Percentiles rank a stretch among this genome's conserved stretches.
These are phyloP conservation scores for Xylariaceae sp. DNA, from an alignment of 2,329 filamentous ascomycete species.

Conservation along the genomic window DNA sequence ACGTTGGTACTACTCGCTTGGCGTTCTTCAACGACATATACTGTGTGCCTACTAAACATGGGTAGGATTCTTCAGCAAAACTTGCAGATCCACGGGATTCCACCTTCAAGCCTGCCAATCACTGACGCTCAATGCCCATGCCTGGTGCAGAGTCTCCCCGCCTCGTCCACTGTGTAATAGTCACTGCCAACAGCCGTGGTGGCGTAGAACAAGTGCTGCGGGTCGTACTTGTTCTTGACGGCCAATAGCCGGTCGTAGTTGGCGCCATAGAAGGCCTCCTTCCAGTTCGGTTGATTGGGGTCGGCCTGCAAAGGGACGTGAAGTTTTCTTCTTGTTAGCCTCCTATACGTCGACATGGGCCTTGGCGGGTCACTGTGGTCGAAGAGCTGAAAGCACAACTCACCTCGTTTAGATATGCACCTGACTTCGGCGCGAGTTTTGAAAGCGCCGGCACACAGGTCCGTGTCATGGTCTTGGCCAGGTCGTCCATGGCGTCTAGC, in stretches of 20 bases:
- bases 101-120: background rate
- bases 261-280: slow-evolving; percentile 40
- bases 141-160: background rate
- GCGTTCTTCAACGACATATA: no score
- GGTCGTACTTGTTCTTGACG: slow-evolving; percentile 49
- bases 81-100: no score
- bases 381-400: background rate
- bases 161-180: background rate
- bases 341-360: no score
- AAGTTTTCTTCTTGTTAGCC: background rate
- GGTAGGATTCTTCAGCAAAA: no score
- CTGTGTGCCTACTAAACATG: no score
- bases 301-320: slow-evolving; percentile 9
- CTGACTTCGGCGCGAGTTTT: slow-evolving; percentile 1
- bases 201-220: slow-evolving; percentile 41
- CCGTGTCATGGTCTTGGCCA: background rate
- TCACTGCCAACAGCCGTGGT: slow-evolving; percentile 47
- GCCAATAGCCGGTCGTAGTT: slow-evolving; percentile 38
- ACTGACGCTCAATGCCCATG: background rate
- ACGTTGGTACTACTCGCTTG: no score
- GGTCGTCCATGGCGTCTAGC: background rate
- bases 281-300: slow-evolving; percentile 25
- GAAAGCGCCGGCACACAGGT: background rate
- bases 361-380: no score
- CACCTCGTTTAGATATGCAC: slow-evolving; percentile 6